Evolutionary conservation across 768 basidiomycete species (phyloP).

Genomic region (Trametes coccinea): DNA sequence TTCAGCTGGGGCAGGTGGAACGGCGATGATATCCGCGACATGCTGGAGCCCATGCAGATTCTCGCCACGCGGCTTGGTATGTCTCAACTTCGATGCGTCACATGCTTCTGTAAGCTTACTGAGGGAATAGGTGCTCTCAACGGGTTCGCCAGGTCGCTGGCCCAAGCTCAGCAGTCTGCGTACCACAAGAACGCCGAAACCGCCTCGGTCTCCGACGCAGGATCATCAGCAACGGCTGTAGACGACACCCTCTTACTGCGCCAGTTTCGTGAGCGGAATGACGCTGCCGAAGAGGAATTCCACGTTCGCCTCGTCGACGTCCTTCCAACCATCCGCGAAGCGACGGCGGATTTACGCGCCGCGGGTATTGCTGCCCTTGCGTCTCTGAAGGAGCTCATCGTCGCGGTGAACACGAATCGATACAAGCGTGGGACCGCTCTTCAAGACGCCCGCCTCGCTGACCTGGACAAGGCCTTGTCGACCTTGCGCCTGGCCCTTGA

Average conservation of each 20-base stretch:
- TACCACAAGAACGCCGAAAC: constrained; percentile 4
- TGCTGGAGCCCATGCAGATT: constrained; percentile 38
- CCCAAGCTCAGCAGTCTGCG: constrained; percentile 12
- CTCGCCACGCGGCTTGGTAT: constrained; percentile 40
- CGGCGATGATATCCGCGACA: constrained; percentile 41
- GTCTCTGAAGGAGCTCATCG: constrained; percentile 30
- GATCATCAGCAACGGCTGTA: constrained; percentile 14
- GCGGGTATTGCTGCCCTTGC: constrained; percentile 32
- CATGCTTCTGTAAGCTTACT: background rate
- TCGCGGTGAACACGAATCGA: constrained; percentile 38
- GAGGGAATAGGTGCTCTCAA: constrained; percentile 36
- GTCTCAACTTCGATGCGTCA: constrained; percentile 1
- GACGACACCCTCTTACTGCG: constrained; percentile 41
- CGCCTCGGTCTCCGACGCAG: constrained; percentile 11
- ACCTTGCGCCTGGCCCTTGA: constrained; percentile 27
- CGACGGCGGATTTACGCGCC: constrained; percentile 37
- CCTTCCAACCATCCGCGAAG: constrained; percentile 36
- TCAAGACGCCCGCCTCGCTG: constrained; percentile 17
- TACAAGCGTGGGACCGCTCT: constrained; percentile 28
- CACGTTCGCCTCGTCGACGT: constrained; percentile 36
- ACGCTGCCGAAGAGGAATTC: constrained; percentile 31
- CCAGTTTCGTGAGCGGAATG: constrained; percentile 32
- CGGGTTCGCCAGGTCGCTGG: constrained; percentile 33
- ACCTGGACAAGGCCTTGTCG: constrained; percentile 11
- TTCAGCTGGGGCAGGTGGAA: constrained; percentile 49